Evolutionary conservation across 2,329 filamentous ascomycete species (phyloP).

Genomic region (Colletotrichum noveboracense): DNA sequence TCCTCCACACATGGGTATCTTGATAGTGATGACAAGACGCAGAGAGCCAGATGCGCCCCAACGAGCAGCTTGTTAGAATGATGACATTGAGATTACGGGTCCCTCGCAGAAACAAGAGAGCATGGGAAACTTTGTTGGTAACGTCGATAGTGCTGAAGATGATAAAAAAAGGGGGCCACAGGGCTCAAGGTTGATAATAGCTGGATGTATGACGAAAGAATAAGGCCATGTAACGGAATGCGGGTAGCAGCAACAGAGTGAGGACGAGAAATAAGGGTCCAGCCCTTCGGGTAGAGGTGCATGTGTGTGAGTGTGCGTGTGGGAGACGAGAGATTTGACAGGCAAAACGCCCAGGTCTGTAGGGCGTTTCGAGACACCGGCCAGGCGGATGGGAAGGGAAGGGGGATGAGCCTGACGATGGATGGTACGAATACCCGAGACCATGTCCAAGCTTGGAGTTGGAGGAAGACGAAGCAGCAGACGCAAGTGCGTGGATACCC

Average conservation of each 20-base stretch:
- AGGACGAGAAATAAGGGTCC: not conserved
- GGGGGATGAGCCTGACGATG: not conserved
- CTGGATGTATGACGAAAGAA: constrained; percentile 9
- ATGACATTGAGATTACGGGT: constrained; percentile 10
- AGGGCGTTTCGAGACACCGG: not conserved
- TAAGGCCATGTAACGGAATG: not conserved
- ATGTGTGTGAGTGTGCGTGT: not conserved
- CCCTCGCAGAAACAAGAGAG: not conserved
- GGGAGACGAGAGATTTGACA: not conserved
- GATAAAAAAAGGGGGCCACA: not conserved
- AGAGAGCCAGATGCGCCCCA: not conserved
- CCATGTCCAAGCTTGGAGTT: not conserved
- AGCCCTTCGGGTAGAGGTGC: not conserved
- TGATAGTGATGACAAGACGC: not conserved
- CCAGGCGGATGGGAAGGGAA: not conserved
- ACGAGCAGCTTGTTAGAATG: not conserved
- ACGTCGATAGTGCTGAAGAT: not conserved
- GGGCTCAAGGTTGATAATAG: constrained; percentile 4
- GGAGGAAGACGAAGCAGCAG: not conserved
- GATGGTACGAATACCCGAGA: not conserved
- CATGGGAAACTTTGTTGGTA: not conserved
- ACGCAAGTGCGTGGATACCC: not conserved
- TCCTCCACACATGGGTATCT: not conserved
- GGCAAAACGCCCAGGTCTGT: not conserved
- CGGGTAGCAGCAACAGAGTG: not conserved